These are phyloP conservation scores for Chlorella vulgaris DNA, from an alignment of 139 green algal genomes.

Conservation along the genomic window DNA sequence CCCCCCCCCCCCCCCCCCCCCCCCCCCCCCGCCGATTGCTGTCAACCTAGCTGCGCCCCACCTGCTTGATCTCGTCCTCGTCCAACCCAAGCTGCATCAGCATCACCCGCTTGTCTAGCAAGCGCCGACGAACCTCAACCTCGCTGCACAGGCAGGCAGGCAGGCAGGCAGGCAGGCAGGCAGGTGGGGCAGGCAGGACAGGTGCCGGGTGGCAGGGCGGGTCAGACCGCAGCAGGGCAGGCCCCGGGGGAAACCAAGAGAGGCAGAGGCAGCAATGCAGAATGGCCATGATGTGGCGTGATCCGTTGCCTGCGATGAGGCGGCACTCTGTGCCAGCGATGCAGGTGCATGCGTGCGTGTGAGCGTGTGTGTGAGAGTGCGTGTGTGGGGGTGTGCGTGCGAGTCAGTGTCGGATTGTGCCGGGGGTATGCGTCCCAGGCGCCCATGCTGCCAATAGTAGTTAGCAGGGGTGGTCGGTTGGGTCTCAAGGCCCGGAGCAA, in stretches of 20 bases:
- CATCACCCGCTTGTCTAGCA: conserved; percentile 2
- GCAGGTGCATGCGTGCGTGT: no score
- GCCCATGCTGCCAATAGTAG: no score
- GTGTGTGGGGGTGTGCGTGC: not conserved
- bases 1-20: not conserved
- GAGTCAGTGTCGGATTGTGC: not conserved
- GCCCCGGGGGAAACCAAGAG: no score
- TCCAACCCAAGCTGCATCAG: conserved; percentile 11
- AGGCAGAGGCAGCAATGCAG: not conserved
- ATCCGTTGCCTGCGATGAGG: no score
- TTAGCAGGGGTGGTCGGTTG: not conserved
- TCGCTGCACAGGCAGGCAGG: conserved; percentile 11
- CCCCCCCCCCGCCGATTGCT: no score
- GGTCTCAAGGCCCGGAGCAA: conserved; percentile 11
- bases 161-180: not conserved
- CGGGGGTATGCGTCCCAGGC: conserved; percentile 6
- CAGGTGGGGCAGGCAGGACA: no score
- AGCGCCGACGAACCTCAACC: conserved; percentile 2
- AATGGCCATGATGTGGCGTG: not conserved
- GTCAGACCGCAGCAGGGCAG: no score
- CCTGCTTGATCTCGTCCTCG: not conserved
- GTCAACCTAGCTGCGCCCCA: not conserved
- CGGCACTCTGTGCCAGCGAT: no score
- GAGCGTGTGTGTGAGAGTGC: not conserved
- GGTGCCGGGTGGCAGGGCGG: no score